Conservation (phyloP, 352 stramenopile species). For the Aphanomyces astaci region DNA sequence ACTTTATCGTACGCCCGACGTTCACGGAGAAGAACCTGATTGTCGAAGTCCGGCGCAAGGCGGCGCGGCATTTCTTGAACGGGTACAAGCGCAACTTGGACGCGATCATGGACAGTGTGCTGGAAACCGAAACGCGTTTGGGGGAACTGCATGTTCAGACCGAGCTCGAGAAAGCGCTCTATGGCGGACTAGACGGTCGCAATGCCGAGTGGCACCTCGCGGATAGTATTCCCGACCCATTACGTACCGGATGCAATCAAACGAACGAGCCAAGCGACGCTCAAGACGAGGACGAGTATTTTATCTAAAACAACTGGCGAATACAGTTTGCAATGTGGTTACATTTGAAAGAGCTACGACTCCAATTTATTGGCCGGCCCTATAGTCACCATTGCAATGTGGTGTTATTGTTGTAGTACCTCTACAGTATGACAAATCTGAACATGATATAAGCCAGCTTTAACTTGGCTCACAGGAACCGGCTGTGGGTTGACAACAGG, state of each 20-base stretch:
- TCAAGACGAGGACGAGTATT: not conserved
- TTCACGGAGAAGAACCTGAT: slow-evolving; percentile 28
- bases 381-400: too few species aligned
- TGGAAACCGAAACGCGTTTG: not conserved
- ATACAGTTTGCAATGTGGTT: too few species aligned
- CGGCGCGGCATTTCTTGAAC: slow-evolving; percentile 6
- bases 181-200: slow-evolving; percentile 1
- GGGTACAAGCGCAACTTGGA: slow-evolving; percentile 20
- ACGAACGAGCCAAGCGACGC: not conserved
- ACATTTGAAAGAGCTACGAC: too few species aligned
- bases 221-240: not conserved
- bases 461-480: too few species aligned
- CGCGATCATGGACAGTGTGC: slow-evolving; percentile 3
- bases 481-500: too few species aligned
- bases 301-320: too few species aligned
- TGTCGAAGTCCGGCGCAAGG: slow-evolving; percentile 19
- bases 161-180: slow-evolving; percentile 9
- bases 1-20: slow-evolving; percentile 28
- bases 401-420: too few species aligned
- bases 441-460: too few species aligned
- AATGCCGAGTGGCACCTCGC: slow-evolving; percentile 1
- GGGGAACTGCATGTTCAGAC: slow-evolving; percentile 16
- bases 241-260: not conserved
- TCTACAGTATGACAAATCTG: too few species aligned
- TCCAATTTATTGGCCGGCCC: too few species aligned